Conservation (phyloP, 1,139 yeast species). For the Geotrichum bryndzae region DNA sequence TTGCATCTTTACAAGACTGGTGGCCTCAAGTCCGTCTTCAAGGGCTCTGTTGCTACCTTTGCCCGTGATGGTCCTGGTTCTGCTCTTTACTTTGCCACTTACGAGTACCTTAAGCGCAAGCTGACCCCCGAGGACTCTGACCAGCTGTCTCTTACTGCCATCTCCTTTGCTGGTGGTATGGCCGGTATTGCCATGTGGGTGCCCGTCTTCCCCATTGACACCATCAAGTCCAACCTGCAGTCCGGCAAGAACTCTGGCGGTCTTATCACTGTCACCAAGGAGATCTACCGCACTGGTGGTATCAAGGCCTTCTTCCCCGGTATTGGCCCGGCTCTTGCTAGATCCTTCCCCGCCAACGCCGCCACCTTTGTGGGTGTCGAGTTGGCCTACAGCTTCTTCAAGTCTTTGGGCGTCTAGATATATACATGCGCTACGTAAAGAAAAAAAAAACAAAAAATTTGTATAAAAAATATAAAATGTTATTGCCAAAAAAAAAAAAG, state of each 20-base stretch:
- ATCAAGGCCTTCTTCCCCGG: slow-evolving; percentile 95
- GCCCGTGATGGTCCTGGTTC: slow-evolving; percentile 98
- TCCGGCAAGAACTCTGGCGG: slow-evolving; percentile 56
- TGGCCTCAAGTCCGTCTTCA: slow-evolving; percentile 77
- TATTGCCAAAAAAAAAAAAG: neutral
- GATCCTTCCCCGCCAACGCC: slow-evolving; percentile 97
- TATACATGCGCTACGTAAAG: neutral
- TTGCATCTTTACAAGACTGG: slow-evolving; percentile 70
- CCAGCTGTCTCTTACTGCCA: slow-evolving; percentile 57
- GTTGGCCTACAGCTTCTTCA: slow-evolving; percentile 64
- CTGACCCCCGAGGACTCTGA: slow-evolving; percentile 48
- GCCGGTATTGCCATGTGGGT: slow-evolving; percentile 98
- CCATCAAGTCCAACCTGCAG: slow-evolving; percentile 82
- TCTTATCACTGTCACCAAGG: slow-evolving; percentile 58
- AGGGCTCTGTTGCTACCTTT: slow-evolving; percentile 86
- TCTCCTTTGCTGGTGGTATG: slow-evolving; percentile 86
- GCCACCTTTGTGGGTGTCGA: slow-evolving; percentile 97
- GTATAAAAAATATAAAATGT: slow-evolving; percentile 2
- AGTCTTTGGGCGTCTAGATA: slow-evolving; percentile 17
- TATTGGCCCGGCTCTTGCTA: slow-evolving; percentile 86
- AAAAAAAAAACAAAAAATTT: neutral
- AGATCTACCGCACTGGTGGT: slow-evolving; percentile 67
- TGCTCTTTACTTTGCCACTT: slow-evolving; percentile 93
- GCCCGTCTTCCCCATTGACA: slow-evolving; percentile 92
- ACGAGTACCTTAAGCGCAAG: slow-evolving; percentile 67